Percentiles rank a stretch among this genome's conserved stretches.
These are phyloP conservation scores for Pseudoperonospora humuli DNA, from an alignment of 352 stramenopile genomes.

Conservation along the genomic window DNA sequence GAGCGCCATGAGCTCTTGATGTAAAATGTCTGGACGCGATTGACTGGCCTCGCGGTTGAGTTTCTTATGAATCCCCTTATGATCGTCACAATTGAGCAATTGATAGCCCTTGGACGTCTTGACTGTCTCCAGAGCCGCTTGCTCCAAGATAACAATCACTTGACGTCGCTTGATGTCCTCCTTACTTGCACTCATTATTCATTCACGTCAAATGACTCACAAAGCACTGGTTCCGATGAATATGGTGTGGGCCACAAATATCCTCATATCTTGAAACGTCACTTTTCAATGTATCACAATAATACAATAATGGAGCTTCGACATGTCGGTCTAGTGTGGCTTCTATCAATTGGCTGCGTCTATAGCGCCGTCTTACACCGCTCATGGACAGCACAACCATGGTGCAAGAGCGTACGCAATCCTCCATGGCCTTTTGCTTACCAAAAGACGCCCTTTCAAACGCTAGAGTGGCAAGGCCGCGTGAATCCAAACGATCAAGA, in stretches of 20 bases:
- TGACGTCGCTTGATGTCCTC: slow-evolving; percentile 79
- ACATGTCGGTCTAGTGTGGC: too few relatives aligned
- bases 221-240: slow-evolving; percentile 12
- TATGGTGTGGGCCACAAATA: not conserved
- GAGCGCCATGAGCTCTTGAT: slow-evolving; percentile 97
- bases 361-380: too few relatives aligned
- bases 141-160: slow-evolving; percentile 97
- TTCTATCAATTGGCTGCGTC: too few relatives aligned
- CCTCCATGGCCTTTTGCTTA: too few relatives aligned
- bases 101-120: slow-evolving; percentile 99
- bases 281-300: slow-evolving; percentile 7
- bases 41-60: slow-evolving; percentile 94
- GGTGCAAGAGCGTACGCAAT: too few relatives aligned
- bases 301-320: not conserved
- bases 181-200: slow-evolving; percentile 35
- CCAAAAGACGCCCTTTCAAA: too few relatives aligned
- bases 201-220: not conserved
- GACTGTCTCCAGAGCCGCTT: slow-evolving; percentile 98
- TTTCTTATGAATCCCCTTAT: slow-evolving; percentile 93
- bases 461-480: too few relatives aligned
- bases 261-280: slow-evolving; percentile 14
- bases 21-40: slow-evolving; percentile 98
- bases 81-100: slow-evolving; percentile 99
- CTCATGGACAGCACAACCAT: too few relatives aligned
- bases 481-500: too few relatives aligned